Base-by-base conservation (phyloP, 345 rosid genomes). In the Barbarea vulgaris region DNA sequence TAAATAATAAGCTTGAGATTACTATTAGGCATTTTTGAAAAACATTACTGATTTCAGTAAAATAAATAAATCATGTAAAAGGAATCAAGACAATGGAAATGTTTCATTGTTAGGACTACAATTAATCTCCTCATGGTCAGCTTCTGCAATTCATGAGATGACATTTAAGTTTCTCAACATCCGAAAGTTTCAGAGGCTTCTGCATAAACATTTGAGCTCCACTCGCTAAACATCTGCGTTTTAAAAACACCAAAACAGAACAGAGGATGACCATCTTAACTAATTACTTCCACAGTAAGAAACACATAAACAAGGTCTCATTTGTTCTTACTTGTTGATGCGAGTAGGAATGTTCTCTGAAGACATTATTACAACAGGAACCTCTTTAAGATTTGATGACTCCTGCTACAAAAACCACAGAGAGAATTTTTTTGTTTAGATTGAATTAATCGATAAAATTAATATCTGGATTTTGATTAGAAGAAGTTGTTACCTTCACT, bases 151-250 rank as follows among this genome's bases (percentile, higher is more conserved):
- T 85, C 84, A 85, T 74, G 80, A 91, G 69, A 33, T 86, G 77
- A 64, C 81, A 77, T 21, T 85, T 89, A 48, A 89, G 65, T 74
- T 84, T 84, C 83, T 83, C 77, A 25, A 91, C 90, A 76, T 94
- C 97, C 0, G 96, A 76, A 22, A 74, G 88, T 59, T 89, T 91
- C 37, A 91, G 80, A 1, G 97, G 98, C 86, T 94, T 94, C 63
- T 88, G 84, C 85, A 91, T 86, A 81, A 93, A 93, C 90, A 86
- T 89, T 68, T 94, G 87, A 62, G 98, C 97, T 81, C 98, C 98
- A 85, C 88, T 91, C 57, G 87, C 87, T 74, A 93, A 78, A 70
- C 97, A 93, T 78, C 96, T 78, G 70, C 59, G 22, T 44, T 33
- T 67, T 55, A 4, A 14, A 2, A 9, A 11, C 4, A 41, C 47